Evolutionary conservation across 2,329 filamentous ascomycete genomes (phyloP).

Genomic region (Nemania bipapillata): DNA sequence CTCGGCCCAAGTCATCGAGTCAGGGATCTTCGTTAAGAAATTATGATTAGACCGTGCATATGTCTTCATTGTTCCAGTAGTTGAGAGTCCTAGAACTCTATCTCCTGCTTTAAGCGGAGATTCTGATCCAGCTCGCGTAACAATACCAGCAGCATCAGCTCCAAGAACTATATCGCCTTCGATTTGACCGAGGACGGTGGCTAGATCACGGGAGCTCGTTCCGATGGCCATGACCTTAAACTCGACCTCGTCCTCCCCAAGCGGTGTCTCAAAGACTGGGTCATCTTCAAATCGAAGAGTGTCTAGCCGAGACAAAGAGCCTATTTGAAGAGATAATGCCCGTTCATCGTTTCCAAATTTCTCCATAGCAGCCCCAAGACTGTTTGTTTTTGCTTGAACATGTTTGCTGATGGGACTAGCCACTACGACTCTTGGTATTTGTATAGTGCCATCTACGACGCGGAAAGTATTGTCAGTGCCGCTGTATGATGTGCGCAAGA

Average conservation of each 20-base stretch:
- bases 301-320: constrained; percentile 38
- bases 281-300: constrained; percentile 44
- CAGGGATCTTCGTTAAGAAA: constrained; percentile 39
- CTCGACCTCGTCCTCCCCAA: constrained; percentile 42
- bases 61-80: constrained; percentile 41
- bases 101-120: constrained; percentile 39
- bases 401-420: constrained; percentile 37
- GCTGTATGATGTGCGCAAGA: constrained; percentile 21
- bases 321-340: constrained; percentile 31
- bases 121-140: constrained; percentile 35
- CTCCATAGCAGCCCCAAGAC: constrained; percentile 8
- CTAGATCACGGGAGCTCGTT: constrained; percentile 39
- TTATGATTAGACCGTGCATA: constrained; percentile 36
- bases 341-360: constrained; percentile 8
- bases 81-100: constrained; percentile 42
- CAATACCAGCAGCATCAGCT: constrained; percentile 42
- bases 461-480: constrained; percentile 37
- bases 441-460: constrained; percentile 28
- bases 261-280: not conserved
- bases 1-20: constrained; percentile 34
- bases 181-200: constrained; percentile 30
- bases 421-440: constrained; percentile 38
- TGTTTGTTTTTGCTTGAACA: constrained; percentile 29
- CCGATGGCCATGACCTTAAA: constrained; percentile 41
- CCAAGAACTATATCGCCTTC: constrained; percentile 33